phyloP scores from a whole-genome alignment of 2,329 filamentous ascomycete genomes.

The Orbilia javanica region DNA sequence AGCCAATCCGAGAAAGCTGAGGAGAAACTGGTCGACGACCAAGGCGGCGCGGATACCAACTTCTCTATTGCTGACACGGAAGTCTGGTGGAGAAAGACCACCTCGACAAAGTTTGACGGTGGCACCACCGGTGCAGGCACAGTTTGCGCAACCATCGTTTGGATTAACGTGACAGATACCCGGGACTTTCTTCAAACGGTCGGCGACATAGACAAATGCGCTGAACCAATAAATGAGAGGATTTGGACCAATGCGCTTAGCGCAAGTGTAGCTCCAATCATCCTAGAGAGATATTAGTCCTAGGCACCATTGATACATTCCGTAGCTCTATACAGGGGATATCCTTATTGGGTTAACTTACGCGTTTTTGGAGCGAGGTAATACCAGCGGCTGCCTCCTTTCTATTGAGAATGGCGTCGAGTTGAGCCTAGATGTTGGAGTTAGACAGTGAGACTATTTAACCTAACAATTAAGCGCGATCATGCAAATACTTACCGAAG shows the following conservation, averaged over 20 bases:
- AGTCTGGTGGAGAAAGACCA: not conserved
- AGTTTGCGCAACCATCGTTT: conserved; percentile 8
- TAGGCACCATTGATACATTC: not conserved
- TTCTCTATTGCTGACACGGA: not conserved
- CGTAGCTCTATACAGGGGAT: not conserved
- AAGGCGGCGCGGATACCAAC: not conserved
- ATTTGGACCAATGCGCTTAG: conserved; percentile 1
- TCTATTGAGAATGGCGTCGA: not conserved
- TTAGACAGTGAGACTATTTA: not conserved
- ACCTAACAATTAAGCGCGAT: not conserved
- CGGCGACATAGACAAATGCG: conserved; percentile 4
- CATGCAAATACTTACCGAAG: not conserved
- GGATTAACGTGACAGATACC: not conserved
- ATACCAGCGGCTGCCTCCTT: not conserved
- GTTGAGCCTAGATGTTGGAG: not conserved
- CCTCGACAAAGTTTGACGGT: conserved; percentile 40
- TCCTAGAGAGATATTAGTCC: conserved; percentile 19
- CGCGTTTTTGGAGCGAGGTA: not conserved
- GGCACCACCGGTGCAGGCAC: conserved; percentile 15
- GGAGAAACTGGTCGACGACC: not conserved
- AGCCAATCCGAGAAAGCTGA: not conserved
- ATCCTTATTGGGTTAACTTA: conserved; percentile 1
- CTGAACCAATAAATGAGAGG: conserved; percentile 11
- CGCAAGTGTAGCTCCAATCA: conserved; percentile 34
- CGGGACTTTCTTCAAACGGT: not conserved